Conservation (phyloP, 139 green algal species). For the Chlamydomonas applanata region DNA sequence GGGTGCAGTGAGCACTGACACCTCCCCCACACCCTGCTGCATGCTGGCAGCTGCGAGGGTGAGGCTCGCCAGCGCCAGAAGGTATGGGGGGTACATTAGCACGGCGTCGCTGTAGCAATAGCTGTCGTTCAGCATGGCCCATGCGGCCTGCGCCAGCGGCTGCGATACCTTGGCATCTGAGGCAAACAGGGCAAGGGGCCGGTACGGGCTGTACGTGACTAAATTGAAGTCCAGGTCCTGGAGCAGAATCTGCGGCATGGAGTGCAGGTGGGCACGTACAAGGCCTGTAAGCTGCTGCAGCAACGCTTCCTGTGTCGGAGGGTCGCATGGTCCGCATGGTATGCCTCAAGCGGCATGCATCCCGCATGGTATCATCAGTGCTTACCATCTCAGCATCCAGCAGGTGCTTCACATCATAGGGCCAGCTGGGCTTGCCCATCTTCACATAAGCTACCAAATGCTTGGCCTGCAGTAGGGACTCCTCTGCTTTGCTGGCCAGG, state of each 20-base stretch:
- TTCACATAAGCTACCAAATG: conserved; percentile 55
- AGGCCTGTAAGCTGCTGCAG: neutral
- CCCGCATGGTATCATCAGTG: neutral
- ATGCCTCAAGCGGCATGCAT: neutral
- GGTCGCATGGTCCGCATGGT: neutral
- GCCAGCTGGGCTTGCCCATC: conserved; percentile 32
- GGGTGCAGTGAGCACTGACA: neutral
- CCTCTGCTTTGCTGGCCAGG: conserved; percentile 79
- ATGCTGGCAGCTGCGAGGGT: conserved; percentile 6
- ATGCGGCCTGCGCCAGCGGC: conserved; percentile 36
- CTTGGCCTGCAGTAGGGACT: conserved; percentile 68
- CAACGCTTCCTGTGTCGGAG: too few species aligned
- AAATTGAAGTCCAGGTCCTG: conserved; percentile 72
- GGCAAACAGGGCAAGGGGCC: conserved; percentile 34
- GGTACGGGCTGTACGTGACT: conserved; percentile 68
- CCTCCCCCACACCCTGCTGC: neutral
- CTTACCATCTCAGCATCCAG: conserved; percentile 67
- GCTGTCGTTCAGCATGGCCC: conserved; percentile 66
- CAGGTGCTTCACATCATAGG: conserved; percentile 58
- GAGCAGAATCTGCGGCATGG: conserved; percentile 48
- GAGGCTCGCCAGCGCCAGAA: conserved; percentile 66
- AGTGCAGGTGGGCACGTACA: neutral
- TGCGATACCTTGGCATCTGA: conserved; percentile 31
- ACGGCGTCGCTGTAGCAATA: conserved; percentile 53
- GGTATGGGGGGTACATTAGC: conserved; percentile 64